Base-by-base conservation (phyloP, 331 rosid species). In the Malus hybrid region DNA sequence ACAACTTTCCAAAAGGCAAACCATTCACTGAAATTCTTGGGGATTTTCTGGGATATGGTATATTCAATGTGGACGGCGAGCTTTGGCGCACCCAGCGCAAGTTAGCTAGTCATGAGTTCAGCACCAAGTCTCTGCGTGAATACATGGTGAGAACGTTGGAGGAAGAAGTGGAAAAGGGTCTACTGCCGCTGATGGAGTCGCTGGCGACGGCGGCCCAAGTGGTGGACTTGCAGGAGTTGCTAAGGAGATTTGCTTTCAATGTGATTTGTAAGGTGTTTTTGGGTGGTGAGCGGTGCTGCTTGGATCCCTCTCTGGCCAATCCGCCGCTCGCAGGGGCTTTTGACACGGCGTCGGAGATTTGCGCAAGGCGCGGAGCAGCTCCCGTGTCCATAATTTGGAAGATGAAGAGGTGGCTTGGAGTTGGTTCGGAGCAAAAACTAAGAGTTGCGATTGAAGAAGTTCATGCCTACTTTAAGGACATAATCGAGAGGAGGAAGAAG, bases 11-110 rank as follows among this genome's bases (percentile, higher is more conserved):
- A 5, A 93, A 93, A 69, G 98, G 98, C 0, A 87, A 88, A 74
- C 89, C 94, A 9, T 93, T 93, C 83, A 88, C 91, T 1, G 91
- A 90, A 19, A 83, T 91, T 28, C 88, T 93, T 0, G 94, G 96
- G 0, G 96, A 91, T 39, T 93, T 93, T 73, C 90, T 93, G 31
- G 97, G 98, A 28, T 75, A 55, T 6, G 98, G 98, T 0, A 93
- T 93, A 65, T 93, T 93, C 87, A 88, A 89, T 57, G 94, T 86
- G n/a, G 98, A 93, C 7, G 97, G 97, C 0, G 91, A 90, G 73
- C 80, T 76, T 2, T 93, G 97, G 98, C 78, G 74, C 6, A 63
- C 63, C 0, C 98, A 90, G 72, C 80, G 98, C 8, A 90, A 81
- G 80, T 31, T 93, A 0, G 92, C 86, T 0, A 84, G 94, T 83